Evolutionary conservation across 2,329 filamentous ascomycete genomes (phyloP).

Genomic region (Bipolaris gigantea): DNA sequence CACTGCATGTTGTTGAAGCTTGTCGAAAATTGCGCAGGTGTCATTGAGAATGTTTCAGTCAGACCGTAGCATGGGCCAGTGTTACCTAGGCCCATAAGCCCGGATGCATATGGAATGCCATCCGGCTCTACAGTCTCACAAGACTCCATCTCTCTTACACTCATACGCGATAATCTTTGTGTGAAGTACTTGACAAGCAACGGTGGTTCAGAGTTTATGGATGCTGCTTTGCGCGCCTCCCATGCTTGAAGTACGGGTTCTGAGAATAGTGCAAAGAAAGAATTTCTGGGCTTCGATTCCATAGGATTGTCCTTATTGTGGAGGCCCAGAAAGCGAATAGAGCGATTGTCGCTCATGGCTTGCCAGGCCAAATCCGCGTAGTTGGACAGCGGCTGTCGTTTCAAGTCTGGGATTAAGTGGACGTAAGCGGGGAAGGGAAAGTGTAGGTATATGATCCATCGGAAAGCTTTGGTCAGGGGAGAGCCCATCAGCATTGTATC

Average conservation of each 20-base stretch:
- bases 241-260: slow-evolving; percentile 59
- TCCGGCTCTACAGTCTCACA: not conserved
- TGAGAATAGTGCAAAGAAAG: slow-evolving; percentile 51
- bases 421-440: slow-evolving; percentile 57
- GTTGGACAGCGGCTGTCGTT: slow-evolving; percentile 38
- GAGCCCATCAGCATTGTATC: slow-evolving; percentile 52
- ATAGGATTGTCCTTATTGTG: slow-evolving; percentile 18
- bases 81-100: not conserved
- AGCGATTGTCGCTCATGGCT: slow-evolving; percentile 51
- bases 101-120: not conserved
- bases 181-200: slow-evolving; percentile 9
- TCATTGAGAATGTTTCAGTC: not conserved
- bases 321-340: slow-evolving; percentile 38
- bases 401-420: slow-evolving; percentile 50
- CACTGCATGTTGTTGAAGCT: slow-evolving; percentile 6
- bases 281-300: slow-evolving; percentile 19
- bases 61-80: not conserved
- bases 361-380: slow-evolving; percentile 49
- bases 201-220: slow-evolving; percentile 6
- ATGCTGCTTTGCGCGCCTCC: slow-evolving; percentile 18
- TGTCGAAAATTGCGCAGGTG: slow-evolving; percentile 1
- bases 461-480: slow-evolving; percentile 46
- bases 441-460: slow-evolving; percentile 49
- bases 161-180: slow-evolving; percentile 1
- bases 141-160: not conserved